phyloP scores from a whole-genome alignment of 495 filamentous ascomycete genomes.

The Chaetomium fimeti region DNA sequence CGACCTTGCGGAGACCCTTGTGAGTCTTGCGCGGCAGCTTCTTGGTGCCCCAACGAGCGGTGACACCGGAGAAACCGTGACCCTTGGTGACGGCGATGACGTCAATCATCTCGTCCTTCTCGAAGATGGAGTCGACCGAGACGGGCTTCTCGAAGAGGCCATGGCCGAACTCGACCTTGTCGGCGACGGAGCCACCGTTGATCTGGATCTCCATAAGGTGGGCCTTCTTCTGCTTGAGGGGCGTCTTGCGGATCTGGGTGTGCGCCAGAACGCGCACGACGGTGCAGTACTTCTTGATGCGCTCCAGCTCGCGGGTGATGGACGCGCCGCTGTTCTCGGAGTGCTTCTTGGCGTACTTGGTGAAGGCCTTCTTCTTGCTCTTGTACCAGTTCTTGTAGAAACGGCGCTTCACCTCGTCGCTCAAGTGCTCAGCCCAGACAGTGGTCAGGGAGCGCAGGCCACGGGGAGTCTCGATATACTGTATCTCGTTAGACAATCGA shows the following conservation, averaged over 20 bases:
- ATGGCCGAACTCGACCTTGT: conserved; percentile 95
- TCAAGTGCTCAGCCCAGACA: conserved; percentile 98
- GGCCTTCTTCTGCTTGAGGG: conserved; percentile 99
- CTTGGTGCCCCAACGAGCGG: conserved; percentile 98
- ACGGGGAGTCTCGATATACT: conserved; percentile 98
- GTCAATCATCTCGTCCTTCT: conserved; percentile 99
- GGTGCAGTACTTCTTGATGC: conserved; percentile 99
- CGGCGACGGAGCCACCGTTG: conserved; percentile 90
- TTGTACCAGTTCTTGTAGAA: conserved; percentile 99
- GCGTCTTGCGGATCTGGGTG: conserved; percentile 98
- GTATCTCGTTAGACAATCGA: conserved; percentile 26
- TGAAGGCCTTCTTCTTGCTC: conserved; percentile 99
- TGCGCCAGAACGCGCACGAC: conserved; percentile 99
- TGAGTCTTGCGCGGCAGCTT: conserved; percentile 99
- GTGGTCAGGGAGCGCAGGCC: conserved; percentile 99
- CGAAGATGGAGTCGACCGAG: conserved; percentile 89
- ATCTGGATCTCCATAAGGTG: conserved; percentile 99
- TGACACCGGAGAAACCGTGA: conserved; percentile 97
- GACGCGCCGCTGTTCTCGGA: conserved; percentile 83
- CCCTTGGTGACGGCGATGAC: conserved; percentile 99
- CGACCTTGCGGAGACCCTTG: conserved; percentile 99
- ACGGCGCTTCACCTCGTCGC: conserved; percentile 96
- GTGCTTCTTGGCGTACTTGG: conserved; percentile 99
- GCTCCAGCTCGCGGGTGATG: conserved; percentile 94
- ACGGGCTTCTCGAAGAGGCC: conserved; percentile 98